Base-by-base conservation (phyloP, 2,329 filamentous ascomycete genomes). In the Plectosphaerella sp. region DNA sequence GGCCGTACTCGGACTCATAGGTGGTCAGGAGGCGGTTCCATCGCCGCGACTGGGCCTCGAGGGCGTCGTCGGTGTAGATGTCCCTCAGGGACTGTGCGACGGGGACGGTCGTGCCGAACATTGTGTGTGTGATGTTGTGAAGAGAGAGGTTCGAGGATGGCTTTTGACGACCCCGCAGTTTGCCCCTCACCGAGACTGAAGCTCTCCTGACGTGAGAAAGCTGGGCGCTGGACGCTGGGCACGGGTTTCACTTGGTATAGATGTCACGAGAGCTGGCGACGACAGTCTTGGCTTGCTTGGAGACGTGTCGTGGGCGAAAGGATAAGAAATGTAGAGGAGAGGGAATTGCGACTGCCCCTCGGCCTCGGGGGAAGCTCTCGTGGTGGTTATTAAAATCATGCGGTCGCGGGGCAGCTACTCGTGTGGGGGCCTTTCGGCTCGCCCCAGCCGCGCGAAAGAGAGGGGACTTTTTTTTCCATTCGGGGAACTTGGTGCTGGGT, bases 51-150 rank as follows among this genome's bases (percentile, higher is more conserved):
- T 96, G 88, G 24, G 78, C 72, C 8, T 79, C 67, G 16, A 91
- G 72, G 46, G 87, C 84, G 67, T 91, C 84, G 33, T 83, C 73
- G 18, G 90, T 87, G 72, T 97, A 97, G 65, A 97, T 90, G 67
- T 93, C 88, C 60, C 83, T 76, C 61, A 97, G 77, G 25, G 87
- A 86, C 59, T 79, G 80, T 52, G 89, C 87, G 58, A 87, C 82
- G 54, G 92, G 92, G 49, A 96, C 91, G 14, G 73, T 64, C 10
- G 41, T 28, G 48, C 73, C 74, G 35, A 79, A 73, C 82, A 86
- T 82, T 41, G 8, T 33, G 41, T 63, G 25, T 3, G 51, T 39
- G 47, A 28, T 33, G 14, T 16, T 11, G 20, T 18, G 15, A 22
- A 11, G 41, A 16, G 41, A 20, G n/a, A 43, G 41, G 16, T 39